phyloP scores from a whole-genome alignment of 1,284 basidiomycete genomes.

The Cryptococcus maquisensis region DNA sequence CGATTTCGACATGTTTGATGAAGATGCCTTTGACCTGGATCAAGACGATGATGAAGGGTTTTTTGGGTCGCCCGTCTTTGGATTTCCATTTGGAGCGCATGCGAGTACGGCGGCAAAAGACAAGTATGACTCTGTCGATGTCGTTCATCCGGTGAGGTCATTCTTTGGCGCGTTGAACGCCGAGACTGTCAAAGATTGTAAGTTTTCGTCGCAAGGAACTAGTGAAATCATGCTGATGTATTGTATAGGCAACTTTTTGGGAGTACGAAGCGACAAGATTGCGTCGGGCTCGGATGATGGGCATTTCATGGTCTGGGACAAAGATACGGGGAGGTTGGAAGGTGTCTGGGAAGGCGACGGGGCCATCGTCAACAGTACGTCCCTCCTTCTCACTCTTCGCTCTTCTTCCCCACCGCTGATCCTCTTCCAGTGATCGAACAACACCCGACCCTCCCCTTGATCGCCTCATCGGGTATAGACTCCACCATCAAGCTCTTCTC shows the following conservation, averaged over 20 bases:
- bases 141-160: slow-evolving; percentile 63
- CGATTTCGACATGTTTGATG: slow-evolving; percentile 38
- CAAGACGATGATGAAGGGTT: slow-evolving; percentile 11
- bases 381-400: background rate
- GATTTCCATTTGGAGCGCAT: slow-evolving; percentile 5
- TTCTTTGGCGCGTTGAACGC: slow-evolving; percentile 75
- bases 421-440: slow-evolving; percentile 59
- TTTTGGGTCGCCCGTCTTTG: slow-evolving; percentile 13
- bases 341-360: slow-evolving; percentile 81
- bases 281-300: slow-evolving; percentile 86
- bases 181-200: slow-evolving; percentile 87
- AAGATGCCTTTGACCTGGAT: slow-evolving; percentile 7
- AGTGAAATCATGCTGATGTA: background rate
- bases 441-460: slow-evolving; percentile 71
- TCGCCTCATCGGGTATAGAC: slow-evolving; percentile 87
- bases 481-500: slow-evolving; percentile 68
- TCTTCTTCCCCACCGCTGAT: background rate
- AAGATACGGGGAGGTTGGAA: slow-evolving; percentile 60
- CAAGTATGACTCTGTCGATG: slow-evolving; percentile 52
- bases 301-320: slow-evolving; percentile 71
- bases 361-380: slow-evolving; percentile 65
- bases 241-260: slow-evolving; percentile 71
- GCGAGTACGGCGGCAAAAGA: slow-evolving; percentile 5
- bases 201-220: slow-evolving; percentile 29
- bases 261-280: slow-evolving; percentile 70